Evolutionary conservation across 1,284 basidiomycete species (phyloP).

Genomic region (Sporisorium graminicola): DNA sequence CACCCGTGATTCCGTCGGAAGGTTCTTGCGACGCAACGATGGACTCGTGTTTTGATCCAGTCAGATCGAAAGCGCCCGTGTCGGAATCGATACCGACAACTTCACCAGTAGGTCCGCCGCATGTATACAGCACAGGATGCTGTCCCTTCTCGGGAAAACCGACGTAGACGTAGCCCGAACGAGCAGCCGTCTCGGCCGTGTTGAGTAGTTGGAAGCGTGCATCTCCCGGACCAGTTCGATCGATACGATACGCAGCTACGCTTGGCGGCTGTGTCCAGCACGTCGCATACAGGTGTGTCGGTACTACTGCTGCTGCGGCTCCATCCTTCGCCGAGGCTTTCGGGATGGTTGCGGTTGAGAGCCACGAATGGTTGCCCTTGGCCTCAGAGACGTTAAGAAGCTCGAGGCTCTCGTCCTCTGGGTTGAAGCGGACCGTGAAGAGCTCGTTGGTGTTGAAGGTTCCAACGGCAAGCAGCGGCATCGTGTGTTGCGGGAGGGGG

Average conservation of each 20-base stretch:
- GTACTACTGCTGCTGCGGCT: background rate
- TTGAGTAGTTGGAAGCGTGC: conserved; percentile 43
- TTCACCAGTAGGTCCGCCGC: conserved; percentile 71
- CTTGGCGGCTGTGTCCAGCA: conserved; percentile 55
- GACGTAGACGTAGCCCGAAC: conserved; percentile 54
- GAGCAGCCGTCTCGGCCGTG: conserved; percentile 47
- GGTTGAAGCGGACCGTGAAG: conserved; percentile 44
- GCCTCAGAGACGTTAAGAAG: conserved; percentile 38
- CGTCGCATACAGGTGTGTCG: conserved; percentile 50
- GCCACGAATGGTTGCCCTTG: conserved; percentile 56
- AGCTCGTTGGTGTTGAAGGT: conserved; percentile 57
- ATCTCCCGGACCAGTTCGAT: conserved; percentile 4
- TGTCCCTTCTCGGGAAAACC: conserved; percentile 29
- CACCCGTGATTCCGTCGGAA: conserved; percentile 25
- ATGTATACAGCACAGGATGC: conserved; percentile 69
- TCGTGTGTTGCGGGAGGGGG: background rate
- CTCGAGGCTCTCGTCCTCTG: conserved; percentile 30
- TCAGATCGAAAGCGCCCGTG: conserved; percentile 61
- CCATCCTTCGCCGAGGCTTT: background rate
- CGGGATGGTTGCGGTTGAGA: conserved; percentile 38
- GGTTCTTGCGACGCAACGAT: conserved; percentile 16
- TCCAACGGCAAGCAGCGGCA: conserved; percentile 47
- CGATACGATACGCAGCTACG: conserved; percentile 49
- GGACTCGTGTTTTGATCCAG: conserved; percentile 20
- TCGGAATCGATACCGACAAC: conserved; percentile 64